Percentiles rank a stretch among this genome's conserved stretches.
phyloP scores from a whole-genome alignment of 1,139 yeast genomes.

The Geotrichum klebahnii region DNA sequence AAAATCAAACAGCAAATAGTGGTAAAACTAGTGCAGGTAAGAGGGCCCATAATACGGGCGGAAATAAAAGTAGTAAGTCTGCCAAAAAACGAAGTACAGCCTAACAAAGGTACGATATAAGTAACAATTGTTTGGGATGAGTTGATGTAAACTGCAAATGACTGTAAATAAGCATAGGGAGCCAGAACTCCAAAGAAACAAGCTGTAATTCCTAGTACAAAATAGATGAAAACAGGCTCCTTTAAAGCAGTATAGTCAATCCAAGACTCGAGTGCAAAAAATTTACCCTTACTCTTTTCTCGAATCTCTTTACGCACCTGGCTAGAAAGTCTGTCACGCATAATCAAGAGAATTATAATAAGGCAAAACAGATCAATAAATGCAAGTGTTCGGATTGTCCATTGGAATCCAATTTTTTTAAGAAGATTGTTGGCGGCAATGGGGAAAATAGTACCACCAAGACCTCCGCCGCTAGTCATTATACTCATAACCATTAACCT shows the following conservation, averaged over 20 bases:
- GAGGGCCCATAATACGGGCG: slow-evolving; percentile 13
- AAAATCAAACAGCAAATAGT: background rate
- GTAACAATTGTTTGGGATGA: background rate
- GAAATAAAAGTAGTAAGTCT: slow-evolving; percentile 10
- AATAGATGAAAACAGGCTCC: slow-evolving; percentile 17
- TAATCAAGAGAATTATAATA: background rate
- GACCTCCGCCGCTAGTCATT: slow-evolving; percentile 54
- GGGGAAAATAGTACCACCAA: slow-evolving; percentile 55
- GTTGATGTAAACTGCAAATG: slow-evolving; percentile 11
- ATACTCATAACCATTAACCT: slow-evolving; percentile 54
- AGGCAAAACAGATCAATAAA: slow-evolving; percentile 11
- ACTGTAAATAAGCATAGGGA: slow-evolving; percentile 16
- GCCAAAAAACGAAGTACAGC: slow-evolving; percentile 8
- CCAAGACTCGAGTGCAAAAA: slow-evolving; percentile 11
- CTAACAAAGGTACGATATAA: slow-evolving; percentile 15
- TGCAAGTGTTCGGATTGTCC: slow-evolving; percentile 47
- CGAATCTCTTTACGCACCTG: slow-evolving; percentile 5
- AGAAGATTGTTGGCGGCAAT: slow-evolving; percentile 39
- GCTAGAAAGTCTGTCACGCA: slow-evolving; percentile 11
- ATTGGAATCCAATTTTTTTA: slow-evolving; percentile 43
- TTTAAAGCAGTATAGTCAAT: slow-evolving; percentile 16
- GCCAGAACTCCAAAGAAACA: slow-evolving; percentile 13
- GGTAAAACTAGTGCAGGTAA: slow-evolving; percentile 7
- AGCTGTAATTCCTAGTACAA: slow-evolving; percentile 10
- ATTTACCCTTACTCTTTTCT: background rate